A percentile compares a stretch with the other conserved stretches of the same genome.
Evolutionary conservation across 2,329 filamentous ascomycete genomes (phyloP).

Genomic region (Leptographium wingfieldii): DNA sequence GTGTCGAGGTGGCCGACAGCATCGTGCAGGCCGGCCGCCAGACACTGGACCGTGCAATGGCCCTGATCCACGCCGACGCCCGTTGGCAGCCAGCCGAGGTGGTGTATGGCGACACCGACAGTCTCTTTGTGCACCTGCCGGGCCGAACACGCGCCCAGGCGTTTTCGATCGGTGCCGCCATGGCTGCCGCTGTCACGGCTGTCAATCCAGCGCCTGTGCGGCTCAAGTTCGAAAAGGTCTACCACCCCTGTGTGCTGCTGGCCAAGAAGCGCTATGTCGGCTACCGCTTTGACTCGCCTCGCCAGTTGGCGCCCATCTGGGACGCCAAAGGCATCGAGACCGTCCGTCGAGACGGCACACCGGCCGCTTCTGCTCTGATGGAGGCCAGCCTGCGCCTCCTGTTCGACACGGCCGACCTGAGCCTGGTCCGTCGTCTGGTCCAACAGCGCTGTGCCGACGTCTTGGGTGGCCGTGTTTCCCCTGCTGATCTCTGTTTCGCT

Average conservation of each 20-base stretch:
- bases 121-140: slow-evolving; percentile 79
- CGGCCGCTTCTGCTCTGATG: slow-evolving; percentile 92
- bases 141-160: slow-evolving; percentile 79
- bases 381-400: slow-evolving; percentile 81
- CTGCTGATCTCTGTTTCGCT: slow-evolving; percentile 95
- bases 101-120: slow-evolving; percentile 96
- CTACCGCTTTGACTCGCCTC: slow-evolving; percentile 79
- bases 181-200: slow-evolving; percentile 73
- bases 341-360: slow-evolving; percentile 85
- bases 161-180: slow-evolving; percentile 86
- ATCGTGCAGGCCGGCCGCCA: slow-evolving; percentile 95
- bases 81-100: slow-evolving; percentile 82
- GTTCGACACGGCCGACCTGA: slow-evolving; percentile 82
- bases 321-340: slow-evolving; percentile 99
- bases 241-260: slow-evolving; percentile 84
- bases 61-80: slow-evolving; percentile 75
- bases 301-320: slow-evolving; percentile 72
- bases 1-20: slow-evolving; percentile 92
- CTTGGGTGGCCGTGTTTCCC: slow-evolving; percentile 73
- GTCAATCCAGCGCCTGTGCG: slow-evolving; percentile 87
- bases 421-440: slow-evolving; percentile 66
- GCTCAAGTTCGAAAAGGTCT: slow-evolving; percentile 97
- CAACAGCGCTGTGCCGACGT: slow-evolving; percentile 74
- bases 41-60: slow-evolving; percentile 87
- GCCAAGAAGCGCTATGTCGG: slow-evolving; percentile 98